Base-by-base conservation (phyloP, 208 protist genomes). In the Leishmania aethiopica region DNA sequence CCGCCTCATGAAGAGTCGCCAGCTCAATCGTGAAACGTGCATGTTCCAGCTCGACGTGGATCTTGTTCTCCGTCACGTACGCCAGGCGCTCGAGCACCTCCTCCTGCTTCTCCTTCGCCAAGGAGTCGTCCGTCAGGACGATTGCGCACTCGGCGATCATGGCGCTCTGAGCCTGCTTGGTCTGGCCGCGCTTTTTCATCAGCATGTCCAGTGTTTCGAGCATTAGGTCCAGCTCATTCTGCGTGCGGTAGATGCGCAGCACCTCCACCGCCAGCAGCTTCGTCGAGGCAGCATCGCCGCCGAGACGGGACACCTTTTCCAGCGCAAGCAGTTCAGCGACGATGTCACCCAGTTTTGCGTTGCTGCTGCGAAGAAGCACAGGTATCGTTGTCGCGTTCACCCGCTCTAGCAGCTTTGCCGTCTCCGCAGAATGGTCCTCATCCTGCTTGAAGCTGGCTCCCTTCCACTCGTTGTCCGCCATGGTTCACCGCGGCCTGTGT, bases 1-100 rank as follows among this genome's bases (percentile, higher is more conserved):
- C 88, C 7, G 88, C 90, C 77, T 99, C 98, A 78, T 97, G 93
- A 4, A 99, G 95, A 42, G 80, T 93, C 5, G 96, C 96, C 1
- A 99, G 87, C 74, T 95, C 92, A 81, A 97, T 94, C 8, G 97
- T 98, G 84, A 99, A 97, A 49, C 94, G 92, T 8, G 97, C 98
- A 77, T 98, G 92, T 86, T 99, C 96, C 40, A 98, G 91, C 89
- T 99, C 98, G 28, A 99, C 98, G 77, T 99, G 98, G 62, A 99
- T 99, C 89, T 99, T 99, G 89, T 96, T 98, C 62, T 98, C 97
- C 13, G 97, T 98, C 55, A 98, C 91, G 37, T 95, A 87, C 49
- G 93, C 91, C 69, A 99, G 88, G 35, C 91, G 93, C 83, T 98
- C 94, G 73, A 99, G 93, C 69, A 99, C 92, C 74, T 94, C 90